Conservation (phyloP, 495 filamentous ascomycete species). For the Neurospora sp. region DNA sequence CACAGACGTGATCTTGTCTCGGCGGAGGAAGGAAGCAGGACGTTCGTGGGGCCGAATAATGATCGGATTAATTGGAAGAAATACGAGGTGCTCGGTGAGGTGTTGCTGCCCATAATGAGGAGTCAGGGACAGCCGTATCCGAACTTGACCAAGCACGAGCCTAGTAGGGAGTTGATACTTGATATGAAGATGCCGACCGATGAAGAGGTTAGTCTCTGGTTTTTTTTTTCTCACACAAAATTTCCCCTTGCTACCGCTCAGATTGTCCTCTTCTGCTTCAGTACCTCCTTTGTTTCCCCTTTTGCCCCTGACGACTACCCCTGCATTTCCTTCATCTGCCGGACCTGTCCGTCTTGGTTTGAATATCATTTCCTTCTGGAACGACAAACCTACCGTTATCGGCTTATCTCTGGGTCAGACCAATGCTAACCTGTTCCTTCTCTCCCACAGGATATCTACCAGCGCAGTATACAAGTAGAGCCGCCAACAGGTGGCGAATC, state of each 20-base stretch:
- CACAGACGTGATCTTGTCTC: conserved; percentile 81
- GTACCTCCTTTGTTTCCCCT: background rate
- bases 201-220: conserved; percentile 42
- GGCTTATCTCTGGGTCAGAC: background rate
- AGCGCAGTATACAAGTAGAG: conserved; percentile 48
- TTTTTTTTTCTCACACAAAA: background rate
- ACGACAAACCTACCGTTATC: background rate
- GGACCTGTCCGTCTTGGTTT: background rate
- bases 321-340: background rate
- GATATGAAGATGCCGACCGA: conserved; percentile 50
- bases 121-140: conserved; percentile 81
- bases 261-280: background rate
- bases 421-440: background rate
- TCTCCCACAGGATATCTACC: conserved; percentile 45
- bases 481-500: conserved; percentile 24
- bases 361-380: background rate
- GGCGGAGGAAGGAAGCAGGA: conserved; percentile 85
- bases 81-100: conserved; percentile 91
- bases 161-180: conserved; percentile 59
- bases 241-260: background rate
- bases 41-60: conserved; percentile 65
- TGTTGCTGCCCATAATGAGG: conserved; percentile 78
- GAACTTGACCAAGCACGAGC: conserved; percentile 54
- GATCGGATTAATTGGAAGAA: conserved; percentile 95
- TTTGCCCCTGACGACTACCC: conserved; percentile 14